A percentile compares a stretch with the other conserved stretches of the same genome.
Conservation (phyloP, 371 early-diverging fungal genomes). For the Rhizopus arrhizus region DNA sequence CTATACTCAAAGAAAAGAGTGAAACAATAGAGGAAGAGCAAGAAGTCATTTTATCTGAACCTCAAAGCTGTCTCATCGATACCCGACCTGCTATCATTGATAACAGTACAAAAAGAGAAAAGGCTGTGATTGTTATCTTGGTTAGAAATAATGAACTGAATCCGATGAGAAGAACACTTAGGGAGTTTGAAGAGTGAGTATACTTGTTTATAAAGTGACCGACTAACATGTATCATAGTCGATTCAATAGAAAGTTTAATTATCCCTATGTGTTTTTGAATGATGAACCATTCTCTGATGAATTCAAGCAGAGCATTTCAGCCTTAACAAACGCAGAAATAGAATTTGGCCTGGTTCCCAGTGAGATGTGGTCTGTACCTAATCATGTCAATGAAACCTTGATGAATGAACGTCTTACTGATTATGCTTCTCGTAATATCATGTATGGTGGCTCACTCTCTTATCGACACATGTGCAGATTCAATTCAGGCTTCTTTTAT, state of each 20-base stretch:
- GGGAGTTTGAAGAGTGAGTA: conserved; percentile 72
- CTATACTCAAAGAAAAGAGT: too few relatives aligned
- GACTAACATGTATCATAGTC: conserved; percentile 24
- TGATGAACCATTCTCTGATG: conserved; percentile 78
- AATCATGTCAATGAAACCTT: conserved; percentile 62
- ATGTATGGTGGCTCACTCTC: conserved; percentile 64
- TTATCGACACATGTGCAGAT: conserved; percentile 57
- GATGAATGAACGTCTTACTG: conserved; percentile 54
- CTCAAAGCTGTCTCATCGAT: not conserved
- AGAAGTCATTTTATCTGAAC: too few relatives aligned
- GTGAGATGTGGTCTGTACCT: conserved; percentile 74
- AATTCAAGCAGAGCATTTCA: conserved; percentile 63
- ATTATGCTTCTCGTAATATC: conserved; percentile 64
- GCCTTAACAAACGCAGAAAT: conserved; percentile 66
- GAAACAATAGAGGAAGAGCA: too few relatives aligned
- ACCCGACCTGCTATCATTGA: not conserved
- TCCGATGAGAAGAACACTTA: conserved; percentile 70
- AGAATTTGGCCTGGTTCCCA: conserved; percentile 67
- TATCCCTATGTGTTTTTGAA: conserved; percentile 94
- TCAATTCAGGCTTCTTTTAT: conserved; percentile 89
- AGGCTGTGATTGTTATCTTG: conserved; percentile 61
- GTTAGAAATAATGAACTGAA: conserved; percentile 78
- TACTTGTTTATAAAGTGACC: not conserved
- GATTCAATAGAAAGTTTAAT: conserved; percentile 80
- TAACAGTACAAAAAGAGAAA: conserved; percentile 21